Conservation (phyloP, 164 flowering plant genomes). For the Stephania cephalantha region DNA sequence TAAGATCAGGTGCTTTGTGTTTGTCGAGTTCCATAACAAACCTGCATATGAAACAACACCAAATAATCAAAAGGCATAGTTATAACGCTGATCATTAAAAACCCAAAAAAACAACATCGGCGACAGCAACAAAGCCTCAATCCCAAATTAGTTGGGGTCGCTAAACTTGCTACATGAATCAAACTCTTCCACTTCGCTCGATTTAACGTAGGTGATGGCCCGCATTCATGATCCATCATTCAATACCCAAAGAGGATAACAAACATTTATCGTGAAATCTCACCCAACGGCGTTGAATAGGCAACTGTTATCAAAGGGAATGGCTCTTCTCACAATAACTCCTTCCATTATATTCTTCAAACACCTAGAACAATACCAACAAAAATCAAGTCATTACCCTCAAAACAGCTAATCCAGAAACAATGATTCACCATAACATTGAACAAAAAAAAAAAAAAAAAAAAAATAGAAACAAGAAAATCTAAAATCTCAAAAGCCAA, state of each 20-base stretch:
- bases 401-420: background rate
- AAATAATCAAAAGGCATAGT: background rate
- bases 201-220: background rate
- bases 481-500: background rate
- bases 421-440: background rate
- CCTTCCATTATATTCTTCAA: conserved; percentile 59
- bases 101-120: too few species aligned
- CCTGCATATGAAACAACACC: conserved; percentile 24
- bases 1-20: conserved; percentile 66
- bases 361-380: conserved; percentile 21
- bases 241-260: background rate
- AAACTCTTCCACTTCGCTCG: too few species aligned
- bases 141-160: too few species aligned
- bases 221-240: background rate
- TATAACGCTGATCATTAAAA: background rate
- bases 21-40: conserved; percentile 94
- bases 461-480: conserved; percentile 1
- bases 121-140: too few species aligned
- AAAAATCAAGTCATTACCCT: background rate
- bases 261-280: conserved; percentile 1
- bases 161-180: too few species aligned
- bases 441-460: too few species aligned
- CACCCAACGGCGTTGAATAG: conserved; percentile 98
- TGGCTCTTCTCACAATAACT: conserved; percentile 68
- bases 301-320: conserved; percentile 97